These are phyloP conservation scores for Cladosporium sp. DNA, from an alignment of 2,329 filamentous ascomycete genomes.

Conservation along the genomic window DNA sequence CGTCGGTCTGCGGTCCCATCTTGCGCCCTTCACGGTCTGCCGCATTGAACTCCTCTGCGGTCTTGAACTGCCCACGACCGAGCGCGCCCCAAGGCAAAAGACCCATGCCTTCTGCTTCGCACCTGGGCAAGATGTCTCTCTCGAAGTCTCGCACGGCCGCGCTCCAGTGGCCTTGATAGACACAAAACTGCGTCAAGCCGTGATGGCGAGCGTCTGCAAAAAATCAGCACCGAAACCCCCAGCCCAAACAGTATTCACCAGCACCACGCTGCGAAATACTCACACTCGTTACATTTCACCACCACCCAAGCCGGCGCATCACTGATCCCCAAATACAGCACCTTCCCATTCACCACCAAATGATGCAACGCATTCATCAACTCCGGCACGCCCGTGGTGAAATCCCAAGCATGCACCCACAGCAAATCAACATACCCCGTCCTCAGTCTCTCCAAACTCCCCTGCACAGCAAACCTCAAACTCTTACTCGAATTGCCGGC, in stretches of 20 bases:
- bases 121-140: conserved; percentile 53
- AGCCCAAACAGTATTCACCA: no score
- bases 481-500: conserved; percentile 40
- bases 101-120: conserved; percentile 53
- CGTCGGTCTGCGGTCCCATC: conserved; percentile 22
- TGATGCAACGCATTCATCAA: conserved; percentile 65
- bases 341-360: conserved; percentile 57
- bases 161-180: conserved; percentile 65
- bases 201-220: conserved; percentile 54
- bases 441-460: background rate
- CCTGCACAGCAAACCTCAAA: conserved; percentile 37
- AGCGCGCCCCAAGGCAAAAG: conserved; percentile 27
- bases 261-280: background rate
- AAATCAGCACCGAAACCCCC: background rate
- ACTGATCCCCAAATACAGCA: conserved; percentile 63
- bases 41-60: conserved; percentile 27
- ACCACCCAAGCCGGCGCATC: conserved; percentile 63
- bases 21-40: conserved; percentile 33
- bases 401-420: conserved; percentile 51
- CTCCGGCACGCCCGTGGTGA: conserved; percentile 58
- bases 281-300: conserved; percentile 26
- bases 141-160: conserved; percentile 53
- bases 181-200: conserved; percentile 63
- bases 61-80: conserved; percentile 44
- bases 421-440: conserved; percentile 3